A percentile compares a stretch with the other conserved stretches of the same genome.
Conservation (phyloP, 805 yeast species). For the Maudiozyma saulgeensis region DNA sequence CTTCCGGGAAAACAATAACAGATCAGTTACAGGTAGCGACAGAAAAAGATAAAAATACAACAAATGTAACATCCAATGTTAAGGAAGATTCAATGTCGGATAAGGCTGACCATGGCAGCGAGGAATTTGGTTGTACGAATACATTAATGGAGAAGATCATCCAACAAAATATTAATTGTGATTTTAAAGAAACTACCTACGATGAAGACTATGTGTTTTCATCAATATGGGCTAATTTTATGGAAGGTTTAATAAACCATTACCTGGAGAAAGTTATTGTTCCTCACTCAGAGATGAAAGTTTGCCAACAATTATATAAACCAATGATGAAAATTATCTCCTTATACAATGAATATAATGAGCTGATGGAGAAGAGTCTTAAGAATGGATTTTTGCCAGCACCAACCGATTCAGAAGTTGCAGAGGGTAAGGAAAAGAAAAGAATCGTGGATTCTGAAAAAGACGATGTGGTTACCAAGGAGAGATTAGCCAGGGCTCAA, state of each 20-base stretch:
- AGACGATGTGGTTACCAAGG: conserved; percentile 16
- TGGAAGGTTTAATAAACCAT: conserved; percentile 32
- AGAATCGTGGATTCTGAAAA: background rate
- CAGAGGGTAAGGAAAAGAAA: background rate
- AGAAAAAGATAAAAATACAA: background rate
- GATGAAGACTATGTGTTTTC: conserved; percentile 30
- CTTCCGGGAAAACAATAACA: background rate
- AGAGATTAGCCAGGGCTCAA: conserved; percentile 26
- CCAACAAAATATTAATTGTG: conserved; percentile 27
- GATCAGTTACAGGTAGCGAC: background rate
- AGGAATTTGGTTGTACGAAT: background rate
- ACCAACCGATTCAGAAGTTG: background rate
- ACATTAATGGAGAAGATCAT: conserved; percentile 27
- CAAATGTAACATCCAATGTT: background rate
- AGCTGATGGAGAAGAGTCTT: conserved; percentile 29
- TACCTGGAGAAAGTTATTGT: conserved; percentile 28
- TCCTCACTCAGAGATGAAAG: conserved; percentile 30
- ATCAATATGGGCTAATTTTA: conserved; percentile 32
- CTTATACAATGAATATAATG: conserved; percentile 29
- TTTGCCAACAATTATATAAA: conserved; percentile 29
- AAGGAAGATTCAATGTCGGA: background rate
- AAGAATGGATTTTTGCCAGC: conserved; percentile 26
- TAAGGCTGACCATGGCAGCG: background rate
- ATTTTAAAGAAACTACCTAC: conserved; percentile 23
- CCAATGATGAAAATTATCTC: conserved; percentile 32